Conservation (phyloP, 768 basidiomycete genomes). For the Leucosporidium yakuticum region DNA sequence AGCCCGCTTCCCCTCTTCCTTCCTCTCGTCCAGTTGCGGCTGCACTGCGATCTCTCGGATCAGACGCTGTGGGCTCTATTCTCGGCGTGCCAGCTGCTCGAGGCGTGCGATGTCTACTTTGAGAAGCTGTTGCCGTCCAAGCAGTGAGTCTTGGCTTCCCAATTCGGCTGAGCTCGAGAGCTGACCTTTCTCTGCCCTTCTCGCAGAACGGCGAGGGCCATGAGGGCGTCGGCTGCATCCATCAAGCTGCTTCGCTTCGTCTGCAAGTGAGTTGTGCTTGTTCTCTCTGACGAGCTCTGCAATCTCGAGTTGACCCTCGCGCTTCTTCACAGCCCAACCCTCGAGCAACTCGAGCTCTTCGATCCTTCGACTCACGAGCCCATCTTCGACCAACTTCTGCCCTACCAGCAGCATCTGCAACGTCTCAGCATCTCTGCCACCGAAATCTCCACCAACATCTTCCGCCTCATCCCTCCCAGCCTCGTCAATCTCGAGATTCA, state of each 20-base stretch:
- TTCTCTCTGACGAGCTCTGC: not conserved
- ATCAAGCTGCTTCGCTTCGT: too few species aligned
- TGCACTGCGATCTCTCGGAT: not conserved
- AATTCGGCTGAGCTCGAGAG: not conserved
- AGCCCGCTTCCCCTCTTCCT: not conserved
- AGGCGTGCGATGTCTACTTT: conserved; percentile 16
- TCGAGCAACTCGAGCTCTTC: conserved; percentile 5
- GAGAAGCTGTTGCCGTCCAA: conserved; percentile 2
- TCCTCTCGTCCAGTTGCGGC: not conserved
- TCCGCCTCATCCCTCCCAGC: conserved; percentile 13
- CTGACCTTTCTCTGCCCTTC: not conserved
- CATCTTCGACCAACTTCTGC: conserved; percentile 12
- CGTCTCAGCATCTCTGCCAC: conserved; percentile 10
- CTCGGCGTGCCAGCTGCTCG: not conserved
- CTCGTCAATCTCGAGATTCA: conserved; percentile 1
- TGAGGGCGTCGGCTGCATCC: too few species aligned
- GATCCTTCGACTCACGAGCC: not conserved
- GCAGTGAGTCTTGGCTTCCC: not conserved
- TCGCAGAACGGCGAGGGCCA: too few species aligned
- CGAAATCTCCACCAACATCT: conserved; percentile 5
- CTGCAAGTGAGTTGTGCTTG: not conserved
- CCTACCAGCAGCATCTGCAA: not conserved
- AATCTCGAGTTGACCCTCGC: not conserved
- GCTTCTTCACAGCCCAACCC: too few species aligned
- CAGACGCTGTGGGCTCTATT: conserved; percentile 5